phyloP scores from a whole-genome alignment of 768 basidiomycete species.

The Pisolithus tinctorius region DNA sequence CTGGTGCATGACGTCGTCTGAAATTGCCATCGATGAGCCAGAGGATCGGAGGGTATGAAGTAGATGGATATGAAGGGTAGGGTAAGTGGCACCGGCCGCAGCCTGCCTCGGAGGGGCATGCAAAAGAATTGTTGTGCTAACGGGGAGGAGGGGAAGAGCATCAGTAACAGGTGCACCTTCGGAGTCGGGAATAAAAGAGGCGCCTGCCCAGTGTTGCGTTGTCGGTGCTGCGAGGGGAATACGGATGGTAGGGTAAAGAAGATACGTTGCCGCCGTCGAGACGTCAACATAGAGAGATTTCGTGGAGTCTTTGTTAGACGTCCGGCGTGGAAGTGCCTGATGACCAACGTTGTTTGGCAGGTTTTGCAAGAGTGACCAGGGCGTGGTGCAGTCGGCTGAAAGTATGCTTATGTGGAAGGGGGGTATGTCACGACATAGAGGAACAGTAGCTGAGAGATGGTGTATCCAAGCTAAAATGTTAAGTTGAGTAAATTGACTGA shows the following conservation, averaged over 20 bases:
- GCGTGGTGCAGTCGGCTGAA: conserved; percentile 50
- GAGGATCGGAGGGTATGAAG: conserved; percentile 43
- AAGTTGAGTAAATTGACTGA: background rate
- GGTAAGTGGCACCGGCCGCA: conserved; percentile 32
- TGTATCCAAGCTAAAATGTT: conserved; percentile 55
- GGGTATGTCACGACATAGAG: conserved; percentile 34
- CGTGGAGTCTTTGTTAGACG: conserved; percentile 24
- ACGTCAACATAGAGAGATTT: conserved; percentile 28
- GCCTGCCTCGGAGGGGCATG: conserved; percentile 39
- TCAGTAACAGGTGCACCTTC: conserved; percentile 18
- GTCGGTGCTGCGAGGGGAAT: conserved; percentile 39
- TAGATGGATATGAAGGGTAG: conserved; percentile 57
- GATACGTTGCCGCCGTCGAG: conserved; percentile 40
- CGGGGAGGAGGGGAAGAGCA: conserved; percentile 43
- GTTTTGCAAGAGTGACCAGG: conserved; percentile 50
- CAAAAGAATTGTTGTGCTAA: conserved; percentile 52
- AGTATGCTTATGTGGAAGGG: conserved; percentile 56
- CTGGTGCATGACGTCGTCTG: conserved; percentile 28
- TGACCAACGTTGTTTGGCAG: conserved; percentile 15
- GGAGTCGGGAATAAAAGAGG: conserved; percentile 29
- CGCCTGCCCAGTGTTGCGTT: conserved; percentile 17
- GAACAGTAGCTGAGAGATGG: conserved; percentile 38
- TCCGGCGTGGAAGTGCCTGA: conserved; percentile 21
- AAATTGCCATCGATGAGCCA: conserved; percentile 30
- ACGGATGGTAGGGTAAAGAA: conserved; percentile 36